Percentiles rank a stretch among this genome's conserved stretches.
phyloP scores from a whole-genome alignment of 2,329 filamentous ascomycete genomes.

The Colletotrichum sp. region DNA sequence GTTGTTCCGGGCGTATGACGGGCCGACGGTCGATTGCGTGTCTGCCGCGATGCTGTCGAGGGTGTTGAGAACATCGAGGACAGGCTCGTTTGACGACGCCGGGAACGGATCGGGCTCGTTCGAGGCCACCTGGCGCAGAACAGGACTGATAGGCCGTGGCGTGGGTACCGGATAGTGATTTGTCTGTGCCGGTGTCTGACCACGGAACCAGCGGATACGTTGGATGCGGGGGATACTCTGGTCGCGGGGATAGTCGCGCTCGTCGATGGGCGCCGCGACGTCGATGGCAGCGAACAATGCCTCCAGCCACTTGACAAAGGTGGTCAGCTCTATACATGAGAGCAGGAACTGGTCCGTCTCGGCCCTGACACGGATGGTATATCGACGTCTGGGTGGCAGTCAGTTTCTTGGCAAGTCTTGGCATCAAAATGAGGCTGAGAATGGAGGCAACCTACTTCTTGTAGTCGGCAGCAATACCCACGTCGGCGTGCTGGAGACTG shows the following conservation, averaged over 20 bases:
- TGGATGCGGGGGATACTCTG: slow-evolving; percentile 65
- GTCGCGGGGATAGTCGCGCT: slow-evolving; percentile 67
- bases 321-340: slow-evolving; percentile 67
- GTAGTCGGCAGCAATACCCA: slow-evolving; percentile 76
- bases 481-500: slow-evolving; percentile 75
- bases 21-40: slow-evolving; percentile 6
- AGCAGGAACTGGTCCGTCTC: slow-evolving; percentile 78
- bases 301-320: slow-evolving; percentile 73
- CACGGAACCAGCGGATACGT: slow-evolving; percentile 55
- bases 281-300: slow-evolving; percentile 75
- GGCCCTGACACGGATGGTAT: slow-evolving; percentile 73
- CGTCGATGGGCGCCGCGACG: slow-evolving; percentile 72
- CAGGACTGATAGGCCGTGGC: slow-evolving; percentile 6
- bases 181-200: slow-evolving; percentile 35
- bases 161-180: slow-evolving; percentile 18
- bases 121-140: neutral
- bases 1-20: slow-evolving; percentile 17
- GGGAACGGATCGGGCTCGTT: slow-evolving; percentile 4
- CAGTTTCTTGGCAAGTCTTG: slow-evolving; percentile 19
- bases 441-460: slow-evolving; percentile 57
- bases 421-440: slow-evolving; percentile 10
- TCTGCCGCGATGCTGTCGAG: neutral
- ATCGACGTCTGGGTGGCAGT: slow-evolving; percentile 50
- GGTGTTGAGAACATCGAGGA: neutral
- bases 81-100: slow-evolving; percentile 9